These are phyloP conservation scores for Bryoerythrophyllum caledonicum DNA, from an alignment of 225 moss, liverwort and hornwort genomes.

Conservation along the genomic window DNA sequence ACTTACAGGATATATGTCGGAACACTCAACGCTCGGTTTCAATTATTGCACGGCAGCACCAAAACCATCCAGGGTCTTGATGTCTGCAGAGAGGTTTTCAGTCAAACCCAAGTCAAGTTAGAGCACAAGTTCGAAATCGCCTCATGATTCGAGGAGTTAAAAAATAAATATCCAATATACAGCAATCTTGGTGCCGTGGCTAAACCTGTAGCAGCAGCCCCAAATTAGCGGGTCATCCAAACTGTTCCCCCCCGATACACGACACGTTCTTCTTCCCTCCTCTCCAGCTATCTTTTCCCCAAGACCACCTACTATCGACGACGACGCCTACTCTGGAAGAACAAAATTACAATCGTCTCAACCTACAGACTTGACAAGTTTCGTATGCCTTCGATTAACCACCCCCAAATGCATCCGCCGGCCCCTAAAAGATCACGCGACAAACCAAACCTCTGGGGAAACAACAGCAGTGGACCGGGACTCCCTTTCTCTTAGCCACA, in stretches of 20 bases:
- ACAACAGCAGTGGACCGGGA: constrained; percentile 18
- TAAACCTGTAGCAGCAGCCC: constrained; percentile 24
- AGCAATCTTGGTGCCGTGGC: constrained; percentile 43
- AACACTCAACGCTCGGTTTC: neutral
- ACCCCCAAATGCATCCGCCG: constrained; percentile 14
- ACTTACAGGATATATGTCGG: neutral
- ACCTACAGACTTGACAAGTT: constrained; percentile 31
- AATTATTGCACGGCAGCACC: neutral
- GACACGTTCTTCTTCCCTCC: constrained; percentile 11
- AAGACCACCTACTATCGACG: constrained; percentile 34
- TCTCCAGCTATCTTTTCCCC: constrained; percentile 21
- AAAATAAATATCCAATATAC: constrained; percentile 59
- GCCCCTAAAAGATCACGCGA: constrained; percentile 18
- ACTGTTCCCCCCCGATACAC: constrained; percentile 12
- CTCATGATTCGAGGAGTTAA: constrained; percentile 54
- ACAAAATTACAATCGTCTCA: constrained; percentile 43
- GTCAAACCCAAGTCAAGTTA: neutral
- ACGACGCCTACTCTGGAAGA: constrained; percentile 19
- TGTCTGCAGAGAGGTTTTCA: too few species aligned
- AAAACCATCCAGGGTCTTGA: too few species aligned
- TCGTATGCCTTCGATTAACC: constrained; percentile 16
- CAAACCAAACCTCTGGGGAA: constrained; percentile 9
- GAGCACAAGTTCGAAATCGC: constrained; percentile 35
- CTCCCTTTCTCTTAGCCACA: constrained; percentile 23
- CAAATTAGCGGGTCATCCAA: constrained; percentile 34